Percentiles rank a stretch among this genome's conserved stretches.
Evolutionary conservation across 2,329 filamentous ascomycete species (phyloP).

Genomic region (Stenocarpella maydis): DNA sequence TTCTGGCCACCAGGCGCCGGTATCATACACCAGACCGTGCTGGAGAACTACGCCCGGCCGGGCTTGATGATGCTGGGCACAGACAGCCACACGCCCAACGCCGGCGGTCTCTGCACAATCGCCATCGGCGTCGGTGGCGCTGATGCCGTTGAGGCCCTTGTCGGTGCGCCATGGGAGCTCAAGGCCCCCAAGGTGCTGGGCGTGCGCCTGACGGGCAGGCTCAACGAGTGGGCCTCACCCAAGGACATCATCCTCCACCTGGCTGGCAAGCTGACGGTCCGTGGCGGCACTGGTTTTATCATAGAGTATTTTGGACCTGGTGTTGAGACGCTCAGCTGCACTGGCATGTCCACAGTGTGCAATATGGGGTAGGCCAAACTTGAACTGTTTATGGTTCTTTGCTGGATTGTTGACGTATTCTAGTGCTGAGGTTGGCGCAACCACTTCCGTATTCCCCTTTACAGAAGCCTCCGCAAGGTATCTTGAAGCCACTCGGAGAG

Average conservation of each 20-base stretch:
- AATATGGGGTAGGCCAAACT: slow-evolving; percentile 73
- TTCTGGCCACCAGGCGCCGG: slow-evolving; percentile 95
- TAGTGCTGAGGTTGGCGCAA: slow-evolving; percentile 85
- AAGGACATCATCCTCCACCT: slow-evolving; percentile 95
- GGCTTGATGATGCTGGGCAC: slow-evolving; percentile 99
- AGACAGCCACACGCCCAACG: slow-evolving; percentile 96
- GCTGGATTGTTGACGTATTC: neutral
- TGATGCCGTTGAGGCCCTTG: slow-evolving; percentile 95
- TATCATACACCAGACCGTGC: slow-evolving; percentile 96
- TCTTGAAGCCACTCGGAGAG: slow-evolving; percentile 82
- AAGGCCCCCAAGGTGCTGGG: slow-evolving; percentile 93
- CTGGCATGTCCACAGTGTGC: slow-evolving; percentile 90
- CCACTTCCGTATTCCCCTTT: slow-evolving; percentile 94
- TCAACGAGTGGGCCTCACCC: slow-evolving; percentile 90
- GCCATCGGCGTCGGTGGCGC: slow-evolving; percentile 97
- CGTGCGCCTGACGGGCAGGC: slow-evolving; percentile 81
- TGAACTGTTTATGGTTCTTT: neutral
- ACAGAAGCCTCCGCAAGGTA: slow-evolving; percentile 85
- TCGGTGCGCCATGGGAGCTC: slow-evolving; percentile 96
- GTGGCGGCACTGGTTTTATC: slow-evolving; percentile 92
- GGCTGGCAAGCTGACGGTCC: slow-evolving; percentile 88
- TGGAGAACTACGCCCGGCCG: slow-evolving; percentile 98
- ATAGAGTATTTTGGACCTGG: slow-evolving; percentile 95
- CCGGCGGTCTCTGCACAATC: slow-evolving; percentile 91
- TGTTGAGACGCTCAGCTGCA: slow-evolving; percentile 87